Evolutionary conservation across 257 asterid genomes (phyloP).

Genomic region (Mentha longifolia): DNA sequence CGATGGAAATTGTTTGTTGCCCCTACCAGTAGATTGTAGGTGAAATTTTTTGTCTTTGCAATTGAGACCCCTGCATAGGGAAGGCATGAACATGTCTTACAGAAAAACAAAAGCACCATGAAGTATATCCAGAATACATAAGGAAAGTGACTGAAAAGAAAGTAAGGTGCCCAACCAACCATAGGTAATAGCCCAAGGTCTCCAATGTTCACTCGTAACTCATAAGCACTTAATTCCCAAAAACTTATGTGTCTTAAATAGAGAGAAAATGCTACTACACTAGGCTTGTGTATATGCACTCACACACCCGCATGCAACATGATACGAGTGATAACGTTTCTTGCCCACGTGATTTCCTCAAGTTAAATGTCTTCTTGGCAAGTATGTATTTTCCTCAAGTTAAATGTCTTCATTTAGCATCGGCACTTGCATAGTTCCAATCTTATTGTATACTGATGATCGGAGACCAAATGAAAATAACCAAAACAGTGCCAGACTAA

Average conservation of each 20-base stretch:
- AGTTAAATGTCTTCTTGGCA: neutral
- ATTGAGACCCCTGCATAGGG: conserved; percentile 51
- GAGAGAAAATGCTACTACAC: conserved; percentile 17
- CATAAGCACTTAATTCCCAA: neutral
- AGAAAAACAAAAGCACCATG: conserved; percentile 27
- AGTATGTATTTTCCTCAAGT: conserved; percentile 15
- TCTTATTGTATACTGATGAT: conserved; percentile 1
- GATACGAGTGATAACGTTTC: conserved; percentile 17
- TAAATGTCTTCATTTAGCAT: conserved; percentile 1
- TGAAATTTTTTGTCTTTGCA: conserved; percentile 56
- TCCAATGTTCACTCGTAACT: neutral
- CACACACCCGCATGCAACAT: conserved; percentile 27
- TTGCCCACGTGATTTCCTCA: conserved; percentile 5
- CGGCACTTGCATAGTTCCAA: conserved; percentile 15
- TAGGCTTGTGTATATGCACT: conserved; percentile 1
- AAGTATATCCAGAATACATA: neutral
- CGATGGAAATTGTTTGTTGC: conserved; percentile 76
- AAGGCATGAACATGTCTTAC: conserved; percentile 29
- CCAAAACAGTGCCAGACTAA: neutral
- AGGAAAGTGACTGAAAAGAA: conserved; percentile 4
- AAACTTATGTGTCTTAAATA: conserved; percentile 6
- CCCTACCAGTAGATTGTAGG: conserved; percentile 59
- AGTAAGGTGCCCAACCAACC: conserved; percentile 17
- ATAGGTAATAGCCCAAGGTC: conserved; percentile 7
- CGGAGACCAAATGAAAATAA: neutral